phyloP scores from a whole-genome alignment of 2,329 filamentous ascomycete species.

The Zymoseptoria brevis region DNA sequence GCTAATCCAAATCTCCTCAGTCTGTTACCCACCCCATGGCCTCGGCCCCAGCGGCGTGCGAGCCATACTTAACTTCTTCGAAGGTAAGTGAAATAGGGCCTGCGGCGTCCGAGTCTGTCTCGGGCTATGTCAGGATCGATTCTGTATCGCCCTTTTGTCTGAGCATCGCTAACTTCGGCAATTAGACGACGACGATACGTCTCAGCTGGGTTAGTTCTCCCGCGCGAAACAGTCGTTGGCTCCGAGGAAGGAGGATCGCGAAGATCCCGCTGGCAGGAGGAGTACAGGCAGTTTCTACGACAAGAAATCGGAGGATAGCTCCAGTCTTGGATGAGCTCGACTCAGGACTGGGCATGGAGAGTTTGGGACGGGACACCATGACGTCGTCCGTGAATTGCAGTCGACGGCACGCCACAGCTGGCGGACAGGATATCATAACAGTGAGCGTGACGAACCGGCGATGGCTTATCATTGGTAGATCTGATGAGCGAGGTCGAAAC shows the following conservation, averaged over 20 bases:
- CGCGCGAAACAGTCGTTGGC: not conserved
- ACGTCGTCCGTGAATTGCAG: not conserved
- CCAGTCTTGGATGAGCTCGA: not conserved
- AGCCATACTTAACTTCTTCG: slow-evolving; percentile 85
- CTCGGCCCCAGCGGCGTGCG: slow-evolving; percentile 73
- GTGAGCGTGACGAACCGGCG: not conserved
- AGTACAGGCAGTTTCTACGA: not conserved
- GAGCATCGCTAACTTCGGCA: no score
- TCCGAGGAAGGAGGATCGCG: not conserved
- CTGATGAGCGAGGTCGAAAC: not conserved
- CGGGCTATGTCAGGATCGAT: no score
- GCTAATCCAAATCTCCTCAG: slow-evolving; percentile 30
- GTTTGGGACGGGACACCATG: not conserved
- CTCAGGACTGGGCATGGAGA: not conserved
- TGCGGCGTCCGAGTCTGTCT: no score
- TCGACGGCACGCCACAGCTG: not conserved
- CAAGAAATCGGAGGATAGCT: not conserved
- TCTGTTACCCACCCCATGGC: slow-evolving; percentile 81
- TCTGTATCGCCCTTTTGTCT: no score
- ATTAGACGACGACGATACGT: slow-evolving; percentile 32
- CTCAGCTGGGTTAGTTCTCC: slow-evolving; percentile 12
- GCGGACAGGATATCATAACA: not conserved
- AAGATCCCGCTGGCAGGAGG: not conserved
- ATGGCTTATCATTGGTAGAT: not conserved
- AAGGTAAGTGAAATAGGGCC: slow-evolving; percentile 41